Conservation (phyloP, 2,329 filamentous ascomycete genomes). For the Delphinella strobiligena region DNA sequence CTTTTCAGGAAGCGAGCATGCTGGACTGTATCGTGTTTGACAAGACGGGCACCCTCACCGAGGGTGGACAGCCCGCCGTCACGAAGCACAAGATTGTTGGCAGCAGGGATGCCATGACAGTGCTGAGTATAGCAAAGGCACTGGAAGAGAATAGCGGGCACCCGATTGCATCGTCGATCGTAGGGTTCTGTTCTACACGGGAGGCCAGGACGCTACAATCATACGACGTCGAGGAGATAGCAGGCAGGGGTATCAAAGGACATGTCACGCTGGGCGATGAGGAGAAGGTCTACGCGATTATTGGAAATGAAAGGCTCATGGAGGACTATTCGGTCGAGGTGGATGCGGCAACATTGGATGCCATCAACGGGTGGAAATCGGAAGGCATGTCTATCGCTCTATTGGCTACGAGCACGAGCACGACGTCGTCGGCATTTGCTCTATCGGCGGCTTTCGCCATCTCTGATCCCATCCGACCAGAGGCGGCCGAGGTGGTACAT, state of each 20-base stretch:
- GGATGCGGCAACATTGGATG: slow-evolving; percentile 10
- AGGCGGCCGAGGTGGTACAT: slow-evolving; percentile 39
- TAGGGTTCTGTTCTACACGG: slow-evolving; percentile 43
- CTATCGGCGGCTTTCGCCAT: slow-evolving; percentile 61
- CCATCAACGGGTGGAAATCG: slow-evolving; percentile 27
- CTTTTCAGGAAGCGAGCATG: slow-evolving; percentile 71
- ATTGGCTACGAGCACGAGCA: slow-evolving; percentile 17
- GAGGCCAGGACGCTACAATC: slow-evolving; percentile 13
- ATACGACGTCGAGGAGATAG: slow-evolving; percentile 48
- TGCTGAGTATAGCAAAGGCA: slow-evolving; percentile 45
- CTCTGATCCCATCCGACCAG: slow-evolving; percentile 67
- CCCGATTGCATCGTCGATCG: slow-evolving; percentile 60
- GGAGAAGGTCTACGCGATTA: slow-evolving; percentile 37
- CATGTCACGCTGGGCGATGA: slow-evolving; percentile 24
- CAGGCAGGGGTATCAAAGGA: slow-evolving; percentile 60
- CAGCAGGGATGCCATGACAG: slow-evolving; percentile 18
- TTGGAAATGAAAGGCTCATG: slow-evolving; percentile 67
- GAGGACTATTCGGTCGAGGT: slow-evolving; percentile 23
- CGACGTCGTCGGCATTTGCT: slow-evolving; percentile 15
- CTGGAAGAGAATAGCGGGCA: slow-evolving; percentile 64
- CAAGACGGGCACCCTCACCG: slow-evolving; percentile 75
- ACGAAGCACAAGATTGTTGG: slow-evolving; percentile 1
- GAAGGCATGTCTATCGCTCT: slow-evolving; percentile 31
- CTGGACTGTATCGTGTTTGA: slow-evolving; percentile 75
- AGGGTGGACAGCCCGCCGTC: slow-evolving; percentile 50